A percentile compares a stretch with the other conserved stretches of the same genome.
phyloP scores from a whole-genome alignment of 2,329 filamentous ascomycete genomes.

The Aspergillus sp. region DNA sequence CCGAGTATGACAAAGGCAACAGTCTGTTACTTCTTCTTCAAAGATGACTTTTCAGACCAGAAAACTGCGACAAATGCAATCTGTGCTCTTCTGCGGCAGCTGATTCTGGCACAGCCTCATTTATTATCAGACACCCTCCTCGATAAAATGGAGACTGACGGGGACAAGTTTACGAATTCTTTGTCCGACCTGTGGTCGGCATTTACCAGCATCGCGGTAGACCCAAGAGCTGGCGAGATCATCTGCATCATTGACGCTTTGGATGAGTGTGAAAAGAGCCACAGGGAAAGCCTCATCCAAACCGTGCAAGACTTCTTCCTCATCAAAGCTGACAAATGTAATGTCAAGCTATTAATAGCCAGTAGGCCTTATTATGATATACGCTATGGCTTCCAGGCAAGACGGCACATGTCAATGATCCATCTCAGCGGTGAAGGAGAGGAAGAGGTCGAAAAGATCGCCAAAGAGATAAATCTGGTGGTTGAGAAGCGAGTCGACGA shows the following conservation, averaged over 20 bases:
- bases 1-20: background rate
- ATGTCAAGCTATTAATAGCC: constrained; percentile 34
- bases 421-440: constrained; percentile 15
- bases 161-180: constrained; percentile 10
- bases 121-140: constrained; percentile 8
- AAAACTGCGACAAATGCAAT: constrained; percentile 24
- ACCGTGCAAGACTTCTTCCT: constrained; percentile 21
- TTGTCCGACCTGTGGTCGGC: constrained; percentile 29
- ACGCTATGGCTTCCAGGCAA: constrained; percentile 7
- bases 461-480: constrained; percentile 20
- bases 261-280: constrained; percentile 33
- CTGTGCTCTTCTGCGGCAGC: constrained; percentile 34
- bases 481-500: constrained; percentile 8
- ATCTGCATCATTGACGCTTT: constrained; percentile 39
- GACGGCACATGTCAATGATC: constrained; percentile 8
- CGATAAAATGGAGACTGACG: constrained; percentile 12
- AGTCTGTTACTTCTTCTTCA: constrained; percentile 36
- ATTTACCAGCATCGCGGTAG: constrained; percentile 11
- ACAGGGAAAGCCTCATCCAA: constrained; percentile 14
- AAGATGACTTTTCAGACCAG: constrained; percentile 36
- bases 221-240: constrained; percentile 15
- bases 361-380: constrained; percentile 19
- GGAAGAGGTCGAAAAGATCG: constrained; percentile 9
- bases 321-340: background rate
- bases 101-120: constrained; percentile 22